phyloP scores from a whole-genome alignment of 108 stramenopile species.

The Epipyxis sp. region DNA sequence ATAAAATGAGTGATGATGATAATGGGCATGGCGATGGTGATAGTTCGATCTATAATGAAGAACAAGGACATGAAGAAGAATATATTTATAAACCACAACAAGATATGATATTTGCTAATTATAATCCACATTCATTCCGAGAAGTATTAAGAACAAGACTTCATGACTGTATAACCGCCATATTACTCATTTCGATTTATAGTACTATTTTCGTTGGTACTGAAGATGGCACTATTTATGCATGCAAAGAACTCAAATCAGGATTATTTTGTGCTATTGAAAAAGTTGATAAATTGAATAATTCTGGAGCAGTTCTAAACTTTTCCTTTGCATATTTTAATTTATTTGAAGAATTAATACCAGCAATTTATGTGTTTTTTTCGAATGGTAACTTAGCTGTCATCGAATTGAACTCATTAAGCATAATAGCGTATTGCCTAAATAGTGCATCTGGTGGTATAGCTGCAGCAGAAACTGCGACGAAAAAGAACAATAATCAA shows the following conservation, averaged over 20 bases:
- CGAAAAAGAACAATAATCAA: too few species aligned
- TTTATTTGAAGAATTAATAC: not conserved
- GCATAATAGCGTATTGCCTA: too few species aligned
- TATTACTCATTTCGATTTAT: not conserved
- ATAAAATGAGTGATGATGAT: not conserved
- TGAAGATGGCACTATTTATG: not conserved
- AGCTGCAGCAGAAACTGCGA: too few species aligned
- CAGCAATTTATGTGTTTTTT: constrained; percentile 3
- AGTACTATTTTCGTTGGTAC: not conserved
- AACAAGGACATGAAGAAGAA: not conserved
- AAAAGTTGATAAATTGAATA: not conserved
- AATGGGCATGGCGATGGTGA: not conserved
- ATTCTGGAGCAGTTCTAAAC: not conserved
- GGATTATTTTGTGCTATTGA: not conserved
- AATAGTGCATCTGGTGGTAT: too few species aligned
- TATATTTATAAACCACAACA: not conserved
- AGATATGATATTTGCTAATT: not conserved
- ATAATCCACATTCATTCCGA: not conserved
- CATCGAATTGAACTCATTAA: too few species aligned
- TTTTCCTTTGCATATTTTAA: not conserved
- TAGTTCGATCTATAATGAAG: constrained; percentile 11
- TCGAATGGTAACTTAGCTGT: not conserved
- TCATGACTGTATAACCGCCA: not conserved
- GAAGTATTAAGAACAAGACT: not conserved
- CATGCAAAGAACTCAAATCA: not conserved